Conservation (phyloP, 352 stramenopile genomes). For the Globisporangium spiculum region DNA sequence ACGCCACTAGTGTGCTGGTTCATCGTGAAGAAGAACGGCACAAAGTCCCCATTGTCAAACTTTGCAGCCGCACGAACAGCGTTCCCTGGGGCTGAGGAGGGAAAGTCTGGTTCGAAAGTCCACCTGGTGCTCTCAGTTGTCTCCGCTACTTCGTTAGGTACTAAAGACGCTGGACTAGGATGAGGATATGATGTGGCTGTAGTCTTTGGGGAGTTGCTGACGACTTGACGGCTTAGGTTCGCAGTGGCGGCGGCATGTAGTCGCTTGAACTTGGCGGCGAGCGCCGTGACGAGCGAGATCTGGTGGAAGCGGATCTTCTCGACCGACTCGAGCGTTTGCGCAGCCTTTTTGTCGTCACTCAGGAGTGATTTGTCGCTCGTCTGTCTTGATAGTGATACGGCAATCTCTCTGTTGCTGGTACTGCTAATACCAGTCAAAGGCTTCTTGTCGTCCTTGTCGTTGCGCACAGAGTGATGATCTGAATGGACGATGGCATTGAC, state of each 20-base stretch:
- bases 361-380: not conserved
- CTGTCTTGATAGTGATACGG: not conserved
- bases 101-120: constrained; percentile 16
- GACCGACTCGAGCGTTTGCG: constrained; percentile 26
- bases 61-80: constrained; percentile 16
- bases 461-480: not conserved
- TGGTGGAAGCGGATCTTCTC: constrained; percentile 48
- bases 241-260: not conserved
- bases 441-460: not conserved
- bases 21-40: constrained; percentile 52
- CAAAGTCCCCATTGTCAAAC: constrained; percentile 36
- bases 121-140: not conserved
- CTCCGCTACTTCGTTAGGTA: not conserved
- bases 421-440: not conserved
- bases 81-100: not conserved
- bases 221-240: not conserved
- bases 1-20: constrained; percentile 19
- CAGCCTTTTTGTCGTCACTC: constrained; percentile 17
- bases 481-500: not conserved
- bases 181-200: no score
- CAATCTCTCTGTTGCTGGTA: not conserved
- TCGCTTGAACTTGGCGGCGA: constrained; percentile 28
- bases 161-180: not conserved
- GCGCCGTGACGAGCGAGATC: constrained; percentile 34
- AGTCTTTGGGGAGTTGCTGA: not conserved